Base-by-base conservation (phyloP, 371 early-diverging fungal genomes). In the Mucor indicus region DNA sequence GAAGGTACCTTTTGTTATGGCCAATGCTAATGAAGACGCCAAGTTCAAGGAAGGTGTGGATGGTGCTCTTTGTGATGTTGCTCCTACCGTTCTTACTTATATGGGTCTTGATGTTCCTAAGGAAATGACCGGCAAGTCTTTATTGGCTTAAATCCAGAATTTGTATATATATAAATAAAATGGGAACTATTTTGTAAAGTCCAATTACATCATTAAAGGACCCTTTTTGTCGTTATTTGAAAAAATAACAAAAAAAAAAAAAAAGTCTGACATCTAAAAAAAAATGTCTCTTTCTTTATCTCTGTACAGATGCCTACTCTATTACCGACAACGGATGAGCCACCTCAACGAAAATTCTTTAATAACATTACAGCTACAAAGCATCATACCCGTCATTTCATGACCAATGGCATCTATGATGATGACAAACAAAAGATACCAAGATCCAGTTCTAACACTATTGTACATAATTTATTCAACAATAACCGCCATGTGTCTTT, bases 11-110 rank as follows among this genome's bases (percentile, higher is more conserved):
- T 91, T 98, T 55, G 83, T 96, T 47, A 93, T 99, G 90, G 83
- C 83, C 49, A 57, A 75, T 23, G 62, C 30, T 12, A 33, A 76
- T 24, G 50, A 32, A 19, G n/a, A n/a, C n/a, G 47, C 49, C 61
- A 72, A 74, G 60, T 75, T 71, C 33, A 60, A 72, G 39, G 62
- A 75, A n/a, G 79, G 70, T 32, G 63, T 67, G 44, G 73, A 79
- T 59, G 91, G 87, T 50, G 87, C 92, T 43, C 82, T 99, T 37
- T 90, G 91, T 62, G 99, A 99, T 78, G 98, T 99, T 37, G 99
- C 99, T 5, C 99, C 99, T 27, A 99, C 99, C 2, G 68, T 99
- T 42, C 83, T 99, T 37, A 76, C 82, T 29, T 80, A 92, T 37
- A 92, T 99, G 95, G 96, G 95, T 19, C 65, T 99, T 44, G 83